Percentiles rank a stretch among this genome's conserved stretches.
These are phyloP conservation scores for Lachnellula hyalina DNA, from an alignment of 2,329 filamentous ascomycete genomes.

Conservation along the genomic window DNA sequence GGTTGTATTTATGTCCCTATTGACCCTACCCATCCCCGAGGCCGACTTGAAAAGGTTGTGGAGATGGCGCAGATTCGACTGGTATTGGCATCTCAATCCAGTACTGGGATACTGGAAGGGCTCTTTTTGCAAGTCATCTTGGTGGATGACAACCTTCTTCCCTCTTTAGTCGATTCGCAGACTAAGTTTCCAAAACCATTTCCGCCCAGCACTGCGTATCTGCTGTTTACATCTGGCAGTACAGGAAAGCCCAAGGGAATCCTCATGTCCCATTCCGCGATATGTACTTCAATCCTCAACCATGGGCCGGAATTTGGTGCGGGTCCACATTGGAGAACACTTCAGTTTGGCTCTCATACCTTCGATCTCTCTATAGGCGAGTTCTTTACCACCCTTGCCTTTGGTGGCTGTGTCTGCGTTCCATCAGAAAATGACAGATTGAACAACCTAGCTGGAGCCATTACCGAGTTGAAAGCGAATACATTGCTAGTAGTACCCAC, in stretches of 20 bases:
- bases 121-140: background rate
- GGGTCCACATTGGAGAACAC: background rate
- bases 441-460: constrained; percentile 2
- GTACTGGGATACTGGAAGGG: background rate
- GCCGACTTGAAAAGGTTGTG: background rate
- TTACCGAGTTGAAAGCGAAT: constrained; percentile 6
- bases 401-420: constrained; percentile 4
- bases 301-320: background rate
- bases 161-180: background rate
- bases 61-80: background rate
- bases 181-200: background rate
- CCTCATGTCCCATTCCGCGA: constrained; percentile 14
- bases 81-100: background rate
- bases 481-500: constrained; percentile 6
- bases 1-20: constrained; percentile 26
- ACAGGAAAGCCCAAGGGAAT: constrained; percentile 38
- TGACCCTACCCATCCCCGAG: constrained; percentile 24
- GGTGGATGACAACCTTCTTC: background rate
- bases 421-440: constrained; percentile 8
- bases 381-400: constrained; percentile 1
- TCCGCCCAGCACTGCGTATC: constrained; percentile 16
- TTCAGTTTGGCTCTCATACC: constrained; percentile 6
- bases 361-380: constrained; percentile 6
- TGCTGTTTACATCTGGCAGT: constrained; percentile 27
- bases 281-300: background rate